phyloP scores from a whole-genome alignment of 1,284 basidiomycete species.

The Trichosporon inkin region DNA sequence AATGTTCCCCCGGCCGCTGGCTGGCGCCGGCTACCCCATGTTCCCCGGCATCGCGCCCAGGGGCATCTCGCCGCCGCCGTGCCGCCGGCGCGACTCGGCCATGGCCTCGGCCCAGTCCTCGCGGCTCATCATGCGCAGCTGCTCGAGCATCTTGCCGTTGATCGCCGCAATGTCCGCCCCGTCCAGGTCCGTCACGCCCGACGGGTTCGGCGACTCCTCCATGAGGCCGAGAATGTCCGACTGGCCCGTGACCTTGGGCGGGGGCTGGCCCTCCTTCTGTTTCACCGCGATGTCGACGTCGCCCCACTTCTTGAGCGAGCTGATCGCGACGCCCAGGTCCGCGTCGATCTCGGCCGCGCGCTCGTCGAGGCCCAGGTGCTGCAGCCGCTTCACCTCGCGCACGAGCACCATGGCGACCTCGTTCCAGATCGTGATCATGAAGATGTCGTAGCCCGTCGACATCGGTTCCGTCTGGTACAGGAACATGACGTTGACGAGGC shows the following conservation, averaged over 20 bases:
- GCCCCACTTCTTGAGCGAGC: conserved; percentile 29
- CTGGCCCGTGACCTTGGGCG: conserved; percentile 1
- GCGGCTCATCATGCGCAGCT: conserved; percentile 23
- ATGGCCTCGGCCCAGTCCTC: conserved; percentile 30
- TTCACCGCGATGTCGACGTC: conserved; percentile 21
- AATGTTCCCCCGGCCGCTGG: too few species aligned
- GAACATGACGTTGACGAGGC: conserved; percentile 31
- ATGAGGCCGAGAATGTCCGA: conserved; percentile 2
- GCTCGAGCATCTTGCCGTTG: conserved; percentile 32
- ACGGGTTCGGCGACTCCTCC: conserved; percentile 3
- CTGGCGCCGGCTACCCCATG: neutral
- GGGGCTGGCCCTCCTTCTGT: conserved; percentile 6
- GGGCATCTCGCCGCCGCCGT: conserved; percentile 14
- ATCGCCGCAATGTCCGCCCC: conserved; percentile 31
- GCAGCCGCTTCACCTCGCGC: conserved; percentile 29
- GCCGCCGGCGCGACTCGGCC: conserved; percentile 22
- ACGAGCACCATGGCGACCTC: conserved; percentile 33
- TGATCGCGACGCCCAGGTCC: conserved; percentile 32
- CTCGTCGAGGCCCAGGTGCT: conserved; percentile 14
- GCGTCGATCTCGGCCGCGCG: conserved; percentile 27
- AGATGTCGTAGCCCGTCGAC: conserved; percentile 27
- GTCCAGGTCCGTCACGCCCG: conserved; percentile 18
- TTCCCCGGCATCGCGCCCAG: conserved; percentile 3
- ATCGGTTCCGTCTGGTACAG: conserved; percentile 25
- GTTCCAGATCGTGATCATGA: conserved; percentile 34